Evolutionary conservation across 768 basidiomycete species (phyloP), one percentile per base, ranked within the genome.

Genomic region (Lentinula raphanica): DNA sequence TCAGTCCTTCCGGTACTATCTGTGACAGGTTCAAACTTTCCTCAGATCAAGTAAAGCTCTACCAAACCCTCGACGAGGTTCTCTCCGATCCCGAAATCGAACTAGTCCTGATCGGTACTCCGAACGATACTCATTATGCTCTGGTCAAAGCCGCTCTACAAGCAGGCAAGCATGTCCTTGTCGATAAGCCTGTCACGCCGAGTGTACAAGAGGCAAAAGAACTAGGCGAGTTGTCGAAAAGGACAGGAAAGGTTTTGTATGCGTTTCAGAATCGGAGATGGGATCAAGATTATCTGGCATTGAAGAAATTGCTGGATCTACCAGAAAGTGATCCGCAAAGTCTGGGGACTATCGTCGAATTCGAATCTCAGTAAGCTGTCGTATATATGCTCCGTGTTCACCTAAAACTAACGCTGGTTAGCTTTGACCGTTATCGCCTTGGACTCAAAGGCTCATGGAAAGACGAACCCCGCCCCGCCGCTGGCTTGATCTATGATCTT

Each of bases 121-220:
- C 89, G 3, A 92, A 83, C 65, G 74, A 84, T 42, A 92, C 90
- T 0, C 90, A 92, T 68, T 89, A 84, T 64, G 63, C 70, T 4
- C 80, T 86, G 59, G 82, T 85, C 13, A 90, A 89, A 69, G 80
- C 79, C 7, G 80, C 79, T 8, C 70, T 90, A 46, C 72, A 82
- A 58, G 84, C 87, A 1, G 88, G 87, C 7, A 90, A 91, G 67
- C 86, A 91, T 66, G 87, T 89, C 17, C 82, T 92, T 39, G 85
- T 92, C 36, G 90, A 92, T 66, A 92, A 92, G 67, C 90, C 90
- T 3, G 78, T 90, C 17, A 84, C 87, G 2, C 76, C 88, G 3
- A 85, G 82, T 1, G 72, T 71, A 1, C 68, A 71, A 15, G 77
- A 91, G 64, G 87, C 87, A 3, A 71, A 68, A 54, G 83, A 86